Base-by-base conservation (phyloP, 768 basidiomycete species). In the Rhodotorula babjevae region DNA sequence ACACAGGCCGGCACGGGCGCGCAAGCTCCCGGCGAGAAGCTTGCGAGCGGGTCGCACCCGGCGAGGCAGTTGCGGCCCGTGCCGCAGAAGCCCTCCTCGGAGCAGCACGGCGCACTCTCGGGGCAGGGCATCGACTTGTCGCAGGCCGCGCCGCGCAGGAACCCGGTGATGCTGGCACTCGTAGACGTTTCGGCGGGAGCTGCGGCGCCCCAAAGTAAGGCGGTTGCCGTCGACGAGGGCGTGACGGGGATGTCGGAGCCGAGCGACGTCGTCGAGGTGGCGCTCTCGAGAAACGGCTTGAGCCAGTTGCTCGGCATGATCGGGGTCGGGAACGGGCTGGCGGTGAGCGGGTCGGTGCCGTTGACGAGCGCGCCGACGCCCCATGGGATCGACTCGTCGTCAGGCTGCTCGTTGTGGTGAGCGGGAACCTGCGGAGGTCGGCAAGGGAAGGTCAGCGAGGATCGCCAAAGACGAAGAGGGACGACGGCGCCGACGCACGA, bases 361-460 rank as follows among this genome's bases (percentile, higher is more conserved):
- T 63, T 53, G n/a, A 64, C 63, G 40, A 76, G 63, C 9, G 29
- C 0, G 7, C 76, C 76, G 47, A 68, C 52, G 6, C 76, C 76
- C 76, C 76, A 77, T 0, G 73, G 67, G 19, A 72, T 56, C 25
- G 67, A n/a, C 16, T 16, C 18, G n/a, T 71, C 73, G 57, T 72
- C 55, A 0, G 65, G 73, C 52, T 77, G 73, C 0, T 36, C 42
- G 14, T 60, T 29, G 63, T 74, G 63, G 16, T 57, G 40, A 0
- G 76, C 65, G 16, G 23, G 57, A 33, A 65, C 59, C 76, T 77
- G 64, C 16, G 3, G 40, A 8, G 49, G 49, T 9, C 49, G 25
- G 21, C 49, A 36, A 36, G 36, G 9, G 21, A 50, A 4, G 19
- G 49, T 50, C 49, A 50, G 25, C 23, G 14, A 21, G 16, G 46